phyloP scores from a whole-genome alignment of 306 rosid species.

The Citrullus amarus region DNA sequence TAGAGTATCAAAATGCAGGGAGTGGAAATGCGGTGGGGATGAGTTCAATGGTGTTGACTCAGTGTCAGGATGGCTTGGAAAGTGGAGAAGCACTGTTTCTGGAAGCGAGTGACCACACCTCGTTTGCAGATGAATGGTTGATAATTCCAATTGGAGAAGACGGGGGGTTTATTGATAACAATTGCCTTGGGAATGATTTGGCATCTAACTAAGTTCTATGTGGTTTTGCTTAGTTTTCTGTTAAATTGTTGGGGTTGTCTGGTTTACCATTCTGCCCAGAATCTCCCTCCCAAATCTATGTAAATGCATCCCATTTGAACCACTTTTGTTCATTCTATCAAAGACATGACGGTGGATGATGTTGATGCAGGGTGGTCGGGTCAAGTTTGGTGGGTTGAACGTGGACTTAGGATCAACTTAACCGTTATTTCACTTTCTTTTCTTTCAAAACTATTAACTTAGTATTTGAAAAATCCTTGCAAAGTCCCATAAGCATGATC shows the following conservation, averaged over 20 bases:
- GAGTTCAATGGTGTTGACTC: neutral
- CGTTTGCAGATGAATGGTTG: constrained; percentile 44
- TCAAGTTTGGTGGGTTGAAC: neutral
- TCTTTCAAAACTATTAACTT: neutral
- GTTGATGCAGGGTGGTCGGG: neutral
- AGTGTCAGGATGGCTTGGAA: neutral
- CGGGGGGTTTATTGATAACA: neutral
- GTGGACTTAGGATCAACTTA: neutral
- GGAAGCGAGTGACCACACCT: constrained; percentile 16
- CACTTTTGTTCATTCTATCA: neutral
- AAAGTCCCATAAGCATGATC: no score
- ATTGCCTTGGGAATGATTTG: neutral
- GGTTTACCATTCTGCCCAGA: neutral
- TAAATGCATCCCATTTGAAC: neutral
- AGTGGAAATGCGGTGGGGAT: neutral
- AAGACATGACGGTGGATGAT: neutral
- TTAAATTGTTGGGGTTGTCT: neutral
- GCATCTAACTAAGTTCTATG: neutral
- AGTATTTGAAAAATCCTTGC: neutral
- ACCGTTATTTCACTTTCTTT: neutral
- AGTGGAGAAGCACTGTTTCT: constrained; percentile 9
- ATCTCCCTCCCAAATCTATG: neutral
- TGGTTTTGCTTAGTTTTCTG: neutral
- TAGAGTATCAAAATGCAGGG: constrained; percentile 11
- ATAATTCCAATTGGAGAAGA: constrained; percentile 17